Conservation (phyloP, 306 rosid genomes). For the Casuarina cunninghamiana region DNA sequence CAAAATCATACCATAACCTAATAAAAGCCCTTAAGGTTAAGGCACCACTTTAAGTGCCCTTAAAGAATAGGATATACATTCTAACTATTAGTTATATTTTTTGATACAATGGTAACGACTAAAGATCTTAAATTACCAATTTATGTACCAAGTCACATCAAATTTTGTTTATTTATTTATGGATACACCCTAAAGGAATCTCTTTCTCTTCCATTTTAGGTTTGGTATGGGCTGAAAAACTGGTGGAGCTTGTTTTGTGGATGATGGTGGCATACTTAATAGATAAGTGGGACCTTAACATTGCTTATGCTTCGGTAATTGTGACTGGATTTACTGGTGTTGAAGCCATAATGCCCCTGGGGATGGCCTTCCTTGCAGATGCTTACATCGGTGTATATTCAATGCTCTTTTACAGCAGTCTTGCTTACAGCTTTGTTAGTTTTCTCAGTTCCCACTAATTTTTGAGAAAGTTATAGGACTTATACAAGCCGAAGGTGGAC, state of each 20-base stretch:
- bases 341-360: constrained; percentile 15
- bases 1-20: no score
- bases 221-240: constrained; percentile 15
- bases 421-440: constrained; percentile 24
- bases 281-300: constrained; percentile 20
- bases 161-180: no score
- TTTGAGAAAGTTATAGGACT: no score
- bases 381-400: constrained; percentile 21
- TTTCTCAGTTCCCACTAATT: not conserved
- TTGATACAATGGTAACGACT: no score
- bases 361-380: constrained; percentile 20
- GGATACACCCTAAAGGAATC: no score
- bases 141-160: no score
- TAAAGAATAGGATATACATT: no score
- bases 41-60: no score
- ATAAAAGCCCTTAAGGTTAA: no score
- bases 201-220: not conserved
- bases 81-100: no score
- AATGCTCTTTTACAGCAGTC: constrained; percentile 17
- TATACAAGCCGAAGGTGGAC: not conserved
- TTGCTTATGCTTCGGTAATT: constrained; percentile 30
- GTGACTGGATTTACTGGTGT: constrained; percentile 24
- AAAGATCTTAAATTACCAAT: no score
- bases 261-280: constrained; percentile 24
- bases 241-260: not conserved